A percentile compares a stretch with the other conserved stretches of the same genome.
These are phyloP conservation scores for Gonium pectorale DNA, from an alignment of 139 green algal species.

Conservation along the genomic window DNA sequence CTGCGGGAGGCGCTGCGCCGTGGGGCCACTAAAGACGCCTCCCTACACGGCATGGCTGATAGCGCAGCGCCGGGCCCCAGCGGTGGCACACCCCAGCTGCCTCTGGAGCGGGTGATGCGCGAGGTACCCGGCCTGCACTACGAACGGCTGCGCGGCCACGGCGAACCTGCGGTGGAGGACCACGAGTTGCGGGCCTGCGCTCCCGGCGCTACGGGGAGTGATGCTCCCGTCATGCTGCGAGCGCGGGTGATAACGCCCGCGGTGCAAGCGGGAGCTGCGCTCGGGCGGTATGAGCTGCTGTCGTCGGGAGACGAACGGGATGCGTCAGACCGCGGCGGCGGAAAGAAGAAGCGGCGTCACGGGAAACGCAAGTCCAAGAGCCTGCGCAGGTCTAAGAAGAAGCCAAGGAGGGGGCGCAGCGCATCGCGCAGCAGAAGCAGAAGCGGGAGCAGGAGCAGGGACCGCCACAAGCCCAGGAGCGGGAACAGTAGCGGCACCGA, in stretches of 20 bases:
- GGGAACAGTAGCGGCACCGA: neutral
- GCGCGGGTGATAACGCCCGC: no score
- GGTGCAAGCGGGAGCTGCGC: neutral
- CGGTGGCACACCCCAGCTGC: neutral
- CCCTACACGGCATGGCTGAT: neutral
- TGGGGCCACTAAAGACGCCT: neutral
- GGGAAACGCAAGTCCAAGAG: neutral
- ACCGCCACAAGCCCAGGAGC: neutral
- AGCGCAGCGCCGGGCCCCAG: neutral
- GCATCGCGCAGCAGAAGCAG: neutral
- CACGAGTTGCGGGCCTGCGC: no score
- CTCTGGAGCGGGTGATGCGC: constrained; percentile 17
- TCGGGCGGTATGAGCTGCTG: constrained; percentile 24
- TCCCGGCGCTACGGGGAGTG: no score
- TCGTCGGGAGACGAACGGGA: constrained; percentile 1
- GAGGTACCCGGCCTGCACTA: neutral
- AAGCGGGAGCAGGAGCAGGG: neutral
- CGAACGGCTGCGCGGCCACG: constrained; percentile 14
- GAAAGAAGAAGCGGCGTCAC: neutral
- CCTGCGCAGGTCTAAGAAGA: no score
- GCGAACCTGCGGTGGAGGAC: no score
- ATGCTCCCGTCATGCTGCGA: no score
- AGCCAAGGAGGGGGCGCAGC: no score
- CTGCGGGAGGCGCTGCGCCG: constrained; percentile 26
- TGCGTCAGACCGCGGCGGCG: no score